These are phyloP conservation scores for Coniochaeta ligniaria DNA, from an alignment of 2,329 filamentous ascomycete species.

Conservation along the genomic window DNA sequence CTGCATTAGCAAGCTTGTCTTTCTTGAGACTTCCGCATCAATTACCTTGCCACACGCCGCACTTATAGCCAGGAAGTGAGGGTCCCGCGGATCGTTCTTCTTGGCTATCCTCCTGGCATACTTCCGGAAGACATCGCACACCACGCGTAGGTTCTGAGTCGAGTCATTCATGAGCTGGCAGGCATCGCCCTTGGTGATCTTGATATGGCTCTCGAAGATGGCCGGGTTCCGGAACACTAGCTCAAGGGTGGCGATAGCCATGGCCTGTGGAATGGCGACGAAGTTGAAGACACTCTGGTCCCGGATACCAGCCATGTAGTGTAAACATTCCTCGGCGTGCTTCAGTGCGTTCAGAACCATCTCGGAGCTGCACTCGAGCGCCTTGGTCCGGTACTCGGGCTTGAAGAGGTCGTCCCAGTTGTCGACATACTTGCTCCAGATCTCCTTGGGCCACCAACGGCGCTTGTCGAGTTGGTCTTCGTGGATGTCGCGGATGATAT, in stretches of 20 bases:
- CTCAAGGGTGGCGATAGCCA: conserved; percentile 95
- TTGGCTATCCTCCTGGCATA: conserved; percentile 78
- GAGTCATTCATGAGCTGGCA: conserved; percentile 88
- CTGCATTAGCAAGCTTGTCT: conserved; percentile 5
- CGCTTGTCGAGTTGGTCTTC: conserved; percentile 85
- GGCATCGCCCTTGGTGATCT: conserved; percentile 92
- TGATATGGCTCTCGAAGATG: conserved; percentile 82
- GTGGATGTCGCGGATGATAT: conserved; percentile 92
- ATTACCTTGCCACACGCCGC: conserved; percentile 76
- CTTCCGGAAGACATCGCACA: conserved; percentile 74
- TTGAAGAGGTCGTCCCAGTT: conserved; percentile 87
- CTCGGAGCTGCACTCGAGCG: conserved; percentile 80
- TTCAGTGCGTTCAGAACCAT: conserved; percentile 89
- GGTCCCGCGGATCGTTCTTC: conserved; percentile 91
- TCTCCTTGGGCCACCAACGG: conserved; percentile 90
- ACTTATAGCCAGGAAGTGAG: conserved; percentile 87
- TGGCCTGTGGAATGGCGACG: conserved; percentile 89
- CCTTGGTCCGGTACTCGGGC: conserved; percentile 67
- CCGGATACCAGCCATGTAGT: conserved; percentile 89
- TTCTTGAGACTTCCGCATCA: not conserved
- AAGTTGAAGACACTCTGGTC: conserved; percentile 99
- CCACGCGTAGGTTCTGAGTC: conserved; percentile 77
- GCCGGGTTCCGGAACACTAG: conserved; percentile 84
- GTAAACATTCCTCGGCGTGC: conserved; percentile 88
- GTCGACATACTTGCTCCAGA: conserved; percentile 93